These are phyloP conservation scores for Lactuca saligna DNA, from an alignment of 129 eudicot species.

Conservation along the genomic window DNA sequence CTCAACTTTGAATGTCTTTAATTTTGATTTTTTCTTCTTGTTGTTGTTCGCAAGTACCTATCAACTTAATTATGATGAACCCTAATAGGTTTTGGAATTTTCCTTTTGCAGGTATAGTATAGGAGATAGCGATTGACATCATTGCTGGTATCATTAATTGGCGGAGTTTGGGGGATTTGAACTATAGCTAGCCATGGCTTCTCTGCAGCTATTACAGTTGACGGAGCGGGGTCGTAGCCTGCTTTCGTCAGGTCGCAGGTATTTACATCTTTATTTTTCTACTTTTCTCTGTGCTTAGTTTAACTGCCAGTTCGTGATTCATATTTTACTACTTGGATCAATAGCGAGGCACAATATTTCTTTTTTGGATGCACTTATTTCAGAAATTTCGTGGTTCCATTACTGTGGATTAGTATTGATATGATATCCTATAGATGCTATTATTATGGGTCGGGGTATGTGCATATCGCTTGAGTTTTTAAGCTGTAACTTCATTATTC, in stretches of 20 bases:
- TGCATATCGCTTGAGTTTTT: neutral
- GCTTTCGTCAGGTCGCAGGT: constrained; percentile 77
- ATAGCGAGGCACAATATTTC: neutral
- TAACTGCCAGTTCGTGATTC: neutral
- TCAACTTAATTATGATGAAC: constrained; percentile 19
- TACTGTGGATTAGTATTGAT: constrained; percentile 1
- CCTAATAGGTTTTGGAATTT: constrained; percentile 16
- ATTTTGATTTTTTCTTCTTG: constrained; percentile 1
- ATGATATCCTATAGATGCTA: neutral
- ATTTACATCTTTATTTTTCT: neutral
- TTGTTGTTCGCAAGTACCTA: constrained; percentile 5
- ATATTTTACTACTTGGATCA: constrained; percentile 11
- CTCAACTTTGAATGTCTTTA: neutral
- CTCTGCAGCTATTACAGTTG: constrained; percentile 94
- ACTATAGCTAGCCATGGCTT: constrained; percentile 62
- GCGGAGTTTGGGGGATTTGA: constrained; percentile 23
- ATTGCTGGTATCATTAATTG: constrained; percentile 11
- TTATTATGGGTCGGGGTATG: neutral
- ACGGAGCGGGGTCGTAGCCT: constrained; percentile 89
- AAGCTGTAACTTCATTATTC: neutral
- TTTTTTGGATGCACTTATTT: neutral
- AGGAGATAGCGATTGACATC: constrained; percentile 6
- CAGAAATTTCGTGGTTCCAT: neutral
- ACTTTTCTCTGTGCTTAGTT: neutral
- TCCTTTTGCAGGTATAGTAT: neutral